A percentile compares a stretch with the other conserved stretches of the same genome.
These are phyloP conservation scores for Lipomyces kockii DNA, from an alignment of 805 yeast species.

Conservation along the genomic window DNA sequence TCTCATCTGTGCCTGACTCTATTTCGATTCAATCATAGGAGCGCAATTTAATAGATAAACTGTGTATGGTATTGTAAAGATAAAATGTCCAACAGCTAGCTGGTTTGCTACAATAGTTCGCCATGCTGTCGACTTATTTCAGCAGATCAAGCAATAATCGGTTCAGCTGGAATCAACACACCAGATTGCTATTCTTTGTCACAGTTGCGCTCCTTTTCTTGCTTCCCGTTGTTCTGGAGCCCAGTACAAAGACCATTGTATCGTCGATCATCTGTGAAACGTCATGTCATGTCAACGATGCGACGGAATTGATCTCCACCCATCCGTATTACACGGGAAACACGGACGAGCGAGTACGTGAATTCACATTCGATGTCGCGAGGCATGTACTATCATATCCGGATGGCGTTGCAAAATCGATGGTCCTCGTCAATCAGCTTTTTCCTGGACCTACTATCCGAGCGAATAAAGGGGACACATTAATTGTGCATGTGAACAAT, in stretches of 20 bases:
- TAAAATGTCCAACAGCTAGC: background rate
- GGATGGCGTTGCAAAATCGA: conserved; percentile 48
- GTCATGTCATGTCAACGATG: conserved; percentile 20
- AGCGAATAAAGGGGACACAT: conserved; percentile 48
- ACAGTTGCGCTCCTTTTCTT: background rate
- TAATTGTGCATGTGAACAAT: conserved; percentile 50
- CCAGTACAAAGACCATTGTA: background rate
- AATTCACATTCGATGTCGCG: conserved; percentile 16
- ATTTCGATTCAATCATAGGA: background rate
- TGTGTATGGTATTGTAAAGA: background rate
- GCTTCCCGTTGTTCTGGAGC: background rate
- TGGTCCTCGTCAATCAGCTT: conserved; percentile 50
- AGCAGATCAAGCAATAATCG: background rate
- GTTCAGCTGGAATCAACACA: background rate
- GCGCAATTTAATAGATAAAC: too few relatives aligned
- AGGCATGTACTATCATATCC: conserved; percentile 31
- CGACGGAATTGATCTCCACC: background rate
- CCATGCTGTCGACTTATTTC: background rate
- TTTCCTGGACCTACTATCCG: conserved; percentile 58
- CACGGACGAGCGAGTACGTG: background rate
- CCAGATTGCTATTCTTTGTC: background rate
- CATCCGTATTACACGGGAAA: background rate
- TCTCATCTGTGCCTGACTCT: background rate
- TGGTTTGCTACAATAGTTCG: background rate
- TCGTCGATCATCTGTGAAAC: conserved; percentile 1